phyloP scores from a whole-genome alignment of 2,329 filamentous ascomycete genomes.

The Acrocalymma vagum region DNA sequence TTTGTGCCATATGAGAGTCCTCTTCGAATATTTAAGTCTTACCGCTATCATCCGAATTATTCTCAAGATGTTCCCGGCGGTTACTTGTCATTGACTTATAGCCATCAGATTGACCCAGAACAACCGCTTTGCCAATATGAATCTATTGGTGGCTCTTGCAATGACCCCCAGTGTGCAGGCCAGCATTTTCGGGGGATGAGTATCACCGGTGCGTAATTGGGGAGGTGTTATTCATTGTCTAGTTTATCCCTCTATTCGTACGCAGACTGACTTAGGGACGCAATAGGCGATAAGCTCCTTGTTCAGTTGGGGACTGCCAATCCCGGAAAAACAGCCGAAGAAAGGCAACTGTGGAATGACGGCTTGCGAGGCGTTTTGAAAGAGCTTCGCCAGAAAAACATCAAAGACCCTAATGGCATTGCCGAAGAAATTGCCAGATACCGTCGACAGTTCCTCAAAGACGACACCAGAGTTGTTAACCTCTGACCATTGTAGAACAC shows the following conservation, averaged over 20 bases:
- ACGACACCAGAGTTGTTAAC: conserved; percentile 49
- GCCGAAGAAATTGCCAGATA: conserved; percentile 49
- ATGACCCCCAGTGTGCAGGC: conserved; percentile 74
- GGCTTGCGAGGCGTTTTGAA: conserved; percentile 48
- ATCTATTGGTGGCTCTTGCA: conserved; percentile 74
- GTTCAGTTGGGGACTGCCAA: conserved; percentile 74
- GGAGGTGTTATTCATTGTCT: conserved; percentile 24
- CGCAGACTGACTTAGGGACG: conserved; percentile 47
- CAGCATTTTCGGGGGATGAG: conserved; percentile 83
- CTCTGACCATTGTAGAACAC: conserved; percentile 28
- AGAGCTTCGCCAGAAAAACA: conserved; percentile 44
- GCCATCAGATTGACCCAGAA: conserved; percentile 83
- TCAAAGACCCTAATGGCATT: conserved; percentile 49
- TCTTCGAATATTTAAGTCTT: conserved; percentile 82
- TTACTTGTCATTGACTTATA: conserved; percentile 90
- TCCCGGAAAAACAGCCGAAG: conserved; percentile 66
- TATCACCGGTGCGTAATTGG: conserved; percentile 74
- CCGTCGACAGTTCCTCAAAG: conserved; percentile 51
- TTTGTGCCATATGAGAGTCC: conserved; percentile 81
- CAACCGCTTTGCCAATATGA: conserved; percentile 81
- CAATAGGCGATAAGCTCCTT: conserved; percentile 75
- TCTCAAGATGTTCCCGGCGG: conserved; percentile 74
- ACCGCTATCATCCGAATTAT: conserved; percentile 87
- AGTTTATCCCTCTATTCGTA: conserved; percentile 41
- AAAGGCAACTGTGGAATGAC: conserved; percentile 60